Evolutionary conservation across 2,329 filamentous ascomycete genomes (phyloP), one percentile per base, ranked within the genome.

Genomic region (Raffaelea arxii): DNA sequence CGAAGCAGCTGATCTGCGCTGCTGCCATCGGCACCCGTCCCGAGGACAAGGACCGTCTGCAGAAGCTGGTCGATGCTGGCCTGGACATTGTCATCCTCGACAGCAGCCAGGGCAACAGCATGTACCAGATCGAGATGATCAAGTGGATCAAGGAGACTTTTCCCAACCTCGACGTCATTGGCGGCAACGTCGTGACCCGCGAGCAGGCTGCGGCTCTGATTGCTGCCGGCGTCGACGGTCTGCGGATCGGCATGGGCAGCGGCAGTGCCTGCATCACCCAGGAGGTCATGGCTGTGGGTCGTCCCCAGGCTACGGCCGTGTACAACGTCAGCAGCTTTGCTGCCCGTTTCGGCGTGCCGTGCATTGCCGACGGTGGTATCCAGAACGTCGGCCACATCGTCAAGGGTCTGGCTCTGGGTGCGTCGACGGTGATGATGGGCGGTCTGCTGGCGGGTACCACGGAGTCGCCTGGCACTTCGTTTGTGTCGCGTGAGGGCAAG

Each of bases 331-430:
- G 86, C 59, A 74, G 80, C 46, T 98, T 98, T 59, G 91, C 92
- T 44, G 85, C 85, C 48, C 83, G 82, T 56, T 98, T 98, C 60
- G 92, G 94, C 52, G 90, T 98, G 56, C 92, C 92, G 48, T 97
- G 91, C 70, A 97, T 98, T 62, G 92, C 92, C 50, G 92, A 98
- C 59, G 92, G 92, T 58, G 92, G 92, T 69, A 86, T 98, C 57
- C 92, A 98, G 69, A 98, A 98, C 62, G 86, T 98, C 55, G 92
- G 92, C 46, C 94, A 98, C 73, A 96, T 98, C 55, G 92, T 98
- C 67, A 98, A 98, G 78, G 27, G 90, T 63, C 82, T 98, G 55
- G 84, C 92, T 41, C 82, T 98, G 53, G 92, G 92, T 56, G 92
- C 92, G 49, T 88, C 86, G 40, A 94, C 90, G 32, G 84, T 98